phyloP scores from a whole-genome alignment of 306 rosid genomes.

The Corylus americana region DNA sequence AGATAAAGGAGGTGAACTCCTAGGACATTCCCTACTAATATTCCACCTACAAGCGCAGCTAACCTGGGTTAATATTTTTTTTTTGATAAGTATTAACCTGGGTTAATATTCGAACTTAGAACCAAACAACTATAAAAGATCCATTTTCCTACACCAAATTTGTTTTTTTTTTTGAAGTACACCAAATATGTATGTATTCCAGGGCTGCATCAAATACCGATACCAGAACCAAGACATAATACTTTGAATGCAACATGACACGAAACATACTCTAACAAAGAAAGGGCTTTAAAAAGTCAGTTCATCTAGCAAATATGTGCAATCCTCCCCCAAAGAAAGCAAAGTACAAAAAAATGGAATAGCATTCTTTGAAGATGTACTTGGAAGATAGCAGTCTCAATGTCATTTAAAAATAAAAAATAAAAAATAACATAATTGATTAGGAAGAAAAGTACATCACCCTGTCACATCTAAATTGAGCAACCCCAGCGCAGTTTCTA shows the following conservation, averaged over 20 bases:
- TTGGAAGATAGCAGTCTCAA: background rate
- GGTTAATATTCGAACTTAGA: background rate
- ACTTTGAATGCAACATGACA: background rate
- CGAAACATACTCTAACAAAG: background rate
- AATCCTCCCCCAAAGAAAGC: background rate
- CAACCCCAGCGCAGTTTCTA: background rate
- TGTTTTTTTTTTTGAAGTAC: background rate
- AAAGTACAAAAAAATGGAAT: background rate
- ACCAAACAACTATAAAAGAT: background rate
- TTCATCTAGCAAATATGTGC: background rate
- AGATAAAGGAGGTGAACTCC: background rate
- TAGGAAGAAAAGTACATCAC: slow-evolving; percentile 5
- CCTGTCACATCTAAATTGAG: background rate
- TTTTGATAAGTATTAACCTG: background rate
- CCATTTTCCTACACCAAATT: background rate
- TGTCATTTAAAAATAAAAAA: background rate
- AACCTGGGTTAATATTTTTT: slow-evolving; percentile 8
- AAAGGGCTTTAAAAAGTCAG: background rate
- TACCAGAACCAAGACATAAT: background rate
- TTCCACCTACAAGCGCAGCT: slow-evolving; percentile 1
- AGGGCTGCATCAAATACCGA: slow-evolving; percentile 1
- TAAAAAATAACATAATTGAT: background rate
- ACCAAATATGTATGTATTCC: background rate
- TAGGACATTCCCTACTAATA: background rate
- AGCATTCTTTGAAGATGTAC: background rate